phyloP scores from a whole-genome alignment of 2,329 filamentous ascomycete genomes.

The Nothophaeocryptopus gaeumannii region DNA sequence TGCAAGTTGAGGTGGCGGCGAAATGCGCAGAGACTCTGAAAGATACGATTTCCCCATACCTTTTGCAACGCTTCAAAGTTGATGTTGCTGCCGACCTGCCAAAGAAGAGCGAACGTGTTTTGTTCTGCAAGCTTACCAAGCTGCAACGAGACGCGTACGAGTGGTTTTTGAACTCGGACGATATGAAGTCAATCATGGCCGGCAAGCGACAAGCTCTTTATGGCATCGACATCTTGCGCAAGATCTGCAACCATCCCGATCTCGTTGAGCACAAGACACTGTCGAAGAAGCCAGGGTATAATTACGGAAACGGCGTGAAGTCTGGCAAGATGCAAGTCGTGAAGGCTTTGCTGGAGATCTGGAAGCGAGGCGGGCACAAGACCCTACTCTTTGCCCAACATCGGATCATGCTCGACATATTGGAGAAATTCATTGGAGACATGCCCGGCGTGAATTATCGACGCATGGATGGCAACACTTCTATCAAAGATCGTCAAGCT shows the following conservation, averaged over 20 bases:
- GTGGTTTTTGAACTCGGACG: slow-evolving; percentile 74
- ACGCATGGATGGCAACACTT: slow-evolving; percentile 90
- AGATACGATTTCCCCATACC: slow-evolving; percentile 87
- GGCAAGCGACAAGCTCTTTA: slow-evolving; percentile 76
- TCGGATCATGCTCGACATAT: slow-evolving; percentile 90
- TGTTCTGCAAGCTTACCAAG: slow-evolving; percentile 89
- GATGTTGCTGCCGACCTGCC: slow-evolving; percentile 93
- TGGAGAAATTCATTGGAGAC: slow-evolving; percentile 73
- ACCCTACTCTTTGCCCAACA: slow-evolving; percentile 90
- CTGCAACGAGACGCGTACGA: slow-evolving; percentile 78
- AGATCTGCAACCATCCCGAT: slow-evolving; percentile 97
- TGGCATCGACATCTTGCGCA: slow-evolving; percentile 86
- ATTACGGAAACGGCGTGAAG: slow-evolving; percentile 73
- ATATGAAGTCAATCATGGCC: slow-evolving; percentile 78
- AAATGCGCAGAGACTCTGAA: slow-evolving; percentile 93
- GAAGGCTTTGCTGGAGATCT: slow-evolving; percentile 79
- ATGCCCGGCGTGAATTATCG: slow-evolving; percentile 71
- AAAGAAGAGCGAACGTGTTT: slow-evolving; percentile 91
- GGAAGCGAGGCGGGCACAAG: slow-evolving; percentile 91
- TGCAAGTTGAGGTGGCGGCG: slow-evolving; percentile 90
- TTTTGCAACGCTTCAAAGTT: slow-evolving; percentile 86
- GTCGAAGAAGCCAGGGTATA: slow-evolving; percentile 61
- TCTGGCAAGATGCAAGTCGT: slow-evolving; percentile 97
- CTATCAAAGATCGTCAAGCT: slow-evolving; percentile 80
- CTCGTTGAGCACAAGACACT: slow-evolving; percentile 66